These are phyloP conservation scores for Leccinum imitatum DNA, from an alignment of 768 basidiomycete species.

Conservation along the genomic window DNA sequence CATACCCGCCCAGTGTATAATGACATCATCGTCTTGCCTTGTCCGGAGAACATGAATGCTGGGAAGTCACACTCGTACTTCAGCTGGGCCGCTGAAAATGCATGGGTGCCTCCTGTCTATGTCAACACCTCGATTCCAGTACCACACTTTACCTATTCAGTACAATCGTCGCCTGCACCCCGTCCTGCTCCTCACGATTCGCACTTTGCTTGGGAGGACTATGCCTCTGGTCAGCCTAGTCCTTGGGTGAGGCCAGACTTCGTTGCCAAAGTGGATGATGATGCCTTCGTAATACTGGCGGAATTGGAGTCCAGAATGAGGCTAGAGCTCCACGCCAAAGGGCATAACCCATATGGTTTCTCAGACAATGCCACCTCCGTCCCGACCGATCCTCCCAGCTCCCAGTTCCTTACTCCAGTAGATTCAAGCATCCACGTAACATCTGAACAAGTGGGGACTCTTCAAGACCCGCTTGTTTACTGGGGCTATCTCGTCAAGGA, in stretches of 20 bases:
- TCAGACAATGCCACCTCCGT: constrained; percentile 10
- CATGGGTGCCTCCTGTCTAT: constrained; percentile 85
- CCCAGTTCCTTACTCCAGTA: background rate
- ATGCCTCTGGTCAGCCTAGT: constrained; percentile 39
- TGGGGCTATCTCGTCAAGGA: constrained; percentile 93
- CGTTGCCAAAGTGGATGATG: constrained; percentile 93
- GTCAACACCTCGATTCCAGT: constrained; percentile 41
- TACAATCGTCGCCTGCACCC: constrained; percentile 53
- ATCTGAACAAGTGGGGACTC: constrained; percentile 11
- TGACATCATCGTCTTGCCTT: constrained; percentile 82
- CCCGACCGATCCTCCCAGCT: constrained; percentile 1
- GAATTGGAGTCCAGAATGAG: constrained; percentile 91
- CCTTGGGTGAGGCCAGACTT: constrained; percentile 89
- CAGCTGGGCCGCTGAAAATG: constrained; percentile 87
- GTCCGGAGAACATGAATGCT: constrained; percentile 92
- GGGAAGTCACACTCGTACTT: constrained; percentile 94
- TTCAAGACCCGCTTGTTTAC: constrained; percentile 71
- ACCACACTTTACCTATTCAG: constrained; percentile 65
- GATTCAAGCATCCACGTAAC: constrained; percentile 1
- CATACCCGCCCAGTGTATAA: constrained; percentile 60
- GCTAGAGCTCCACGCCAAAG: constrained; percentile 60
- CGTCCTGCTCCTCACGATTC: constrained; percentile 73
- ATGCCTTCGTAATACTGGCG: constrained; percentile 92
- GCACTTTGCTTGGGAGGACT: constrained; percentile 52
- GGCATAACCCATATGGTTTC: constrained; percentile 26